Evolutionary conservation across 1,284 basidiomycete genomes (phyloP).

Genomic region (Boletellus deceptivus): DNA sequence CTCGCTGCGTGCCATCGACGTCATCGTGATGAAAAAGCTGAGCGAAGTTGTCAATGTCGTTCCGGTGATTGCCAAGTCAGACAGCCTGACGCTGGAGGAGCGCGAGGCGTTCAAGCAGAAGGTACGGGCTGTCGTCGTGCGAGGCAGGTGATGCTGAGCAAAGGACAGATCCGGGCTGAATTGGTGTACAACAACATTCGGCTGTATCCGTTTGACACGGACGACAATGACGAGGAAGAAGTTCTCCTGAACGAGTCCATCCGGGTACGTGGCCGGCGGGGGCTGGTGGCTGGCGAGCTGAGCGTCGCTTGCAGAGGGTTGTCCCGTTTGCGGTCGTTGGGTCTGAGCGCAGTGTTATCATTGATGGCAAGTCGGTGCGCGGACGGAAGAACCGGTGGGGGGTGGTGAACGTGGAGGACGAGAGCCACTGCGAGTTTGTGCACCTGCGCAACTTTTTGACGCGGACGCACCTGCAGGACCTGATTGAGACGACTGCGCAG

Average conservation of each 20-base stretch:
- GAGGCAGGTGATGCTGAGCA: constrained; percentile 5
- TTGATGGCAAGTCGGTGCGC: constrained; percentile 93
- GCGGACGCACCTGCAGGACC: constrained; percentile 94
- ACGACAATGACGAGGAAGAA: constrained; percentile 94
- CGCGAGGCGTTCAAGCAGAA: constrained; percentile 90
- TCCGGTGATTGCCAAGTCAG: constrained; percentile 98
- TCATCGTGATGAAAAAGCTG: constrained; percentile 98
- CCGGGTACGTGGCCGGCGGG: constrained; percentile 54
- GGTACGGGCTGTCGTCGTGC: constrained; percentile 38
- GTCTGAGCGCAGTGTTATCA: constrained; percentile 90
- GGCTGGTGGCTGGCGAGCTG: constrained; percentile 1
- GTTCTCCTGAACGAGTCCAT: constrained; percentile 89
- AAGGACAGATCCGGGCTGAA: constrained; percentile 82
- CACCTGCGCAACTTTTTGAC: constrained; percentile 97
- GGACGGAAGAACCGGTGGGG: constrained; percentile 98
- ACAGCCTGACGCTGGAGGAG: constrained; percentile 93
- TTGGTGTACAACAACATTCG: constrained; percentile 92
- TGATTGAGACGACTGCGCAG: constrained; percentile 98
- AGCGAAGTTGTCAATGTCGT: constrained; percentile 99
- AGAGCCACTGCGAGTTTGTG: constrained; percentile 97
- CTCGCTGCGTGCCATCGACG: constrained; percentile 89
- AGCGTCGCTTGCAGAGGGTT: constrained; percentile 58
- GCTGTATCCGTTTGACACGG: constrained; percentile 95
- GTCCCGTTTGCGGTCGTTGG: constrained; percentile 98
- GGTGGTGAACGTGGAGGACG: constrained; percentile 96